Percentiles rank a stretch among this genome's conserved stretches.
Evolutionary conservation across 1,139 yeast species (phyloP).

Genomic region (Candida mesenterica): DNA sequence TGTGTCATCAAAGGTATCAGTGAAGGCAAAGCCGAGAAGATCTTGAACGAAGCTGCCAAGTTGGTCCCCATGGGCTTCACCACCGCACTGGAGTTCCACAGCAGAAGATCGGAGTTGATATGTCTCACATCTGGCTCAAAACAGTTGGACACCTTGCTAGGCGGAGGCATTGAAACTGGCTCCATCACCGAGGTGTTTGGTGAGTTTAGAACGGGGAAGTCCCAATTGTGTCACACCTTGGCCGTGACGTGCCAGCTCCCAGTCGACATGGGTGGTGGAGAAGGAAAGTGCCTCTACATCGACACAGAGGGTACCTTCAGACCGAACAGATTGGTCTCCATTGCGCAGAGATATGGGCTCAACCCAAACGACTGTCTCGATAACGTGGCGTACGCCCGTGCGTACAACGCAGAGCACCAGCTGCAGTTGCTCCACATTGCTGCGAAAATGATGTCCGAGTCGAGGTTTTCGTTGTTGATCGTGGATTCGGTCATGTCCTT

Average conservation of each 20-base stretch:
- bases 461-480: slow-evolving; percentile 75
- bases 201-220: slow-evolving; percentile 96
- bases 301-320: slow-evolving; percentile 98
- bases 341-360: slow-evolving; percentile 88
- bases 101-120: slow-evolving; percentile 84
- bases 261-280: slow-evolving; percentile 98
- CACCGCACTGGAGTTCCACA: slow-evolving; percentile 93
- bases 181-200: slow-evolving; percentile 96
- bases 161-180: slow-evolving; percentile 98
- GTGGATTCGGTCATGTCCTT: slow-evolving; percentile 97
- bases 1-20: slow-evolving; percentile 86
- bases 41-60: slow-evolving; percentile 78
- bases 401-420: slow-evolving; percentile 96
- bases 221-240: slow-evolving; percentile 93
- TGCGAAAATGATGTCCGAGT: slow-evolving; percentile 94
- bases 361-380: slow-evolving; percentile 94
- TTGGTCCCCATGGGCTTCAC: slow-evolving; percentile 96
- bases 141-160: slow-evolving; percentile 86
- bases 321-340: slow-evolving; percentile 84
- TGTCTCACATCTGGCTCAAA: slow-evolving; percentile 95
- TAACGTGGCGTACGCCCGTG: slow-evolving; percentile 96
- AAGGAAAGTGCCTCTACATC: slow-evolving; percentile 93
- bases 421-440: slow-evolving; percentile 83
- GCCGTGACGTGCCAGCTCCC: slow-evolving; percentile 98
- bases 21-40: slow-evolving; percentile 90